Base-by-base conservation (phyloP, 495 filamentous ascomycete species). In the Cercophora samala region DNA sequence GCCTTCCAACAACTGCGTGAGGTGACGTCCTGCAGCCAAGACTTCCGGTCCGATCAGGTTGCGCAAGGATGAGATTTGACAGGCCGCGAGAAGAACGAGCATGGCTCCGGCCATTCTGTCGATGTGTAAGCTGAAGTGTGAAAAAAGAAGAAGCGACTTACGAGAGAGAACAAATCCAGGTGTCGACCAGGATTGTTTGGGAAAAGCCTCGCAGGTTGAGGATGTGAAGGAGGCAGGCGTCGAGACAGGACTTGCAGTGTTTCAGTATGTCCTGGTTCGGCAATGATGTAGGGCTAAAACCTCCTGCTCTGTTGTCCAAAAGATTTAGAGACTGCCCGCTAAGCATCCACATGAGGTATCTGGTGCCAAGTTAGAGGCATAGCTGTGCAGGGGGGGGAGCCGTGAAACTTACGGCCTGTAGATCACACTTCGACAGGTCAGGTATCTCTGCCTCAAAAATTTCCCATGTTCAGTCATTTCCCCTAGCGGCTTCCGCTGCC, bases 141-240 rank as follows among this genome's bases (percentile, higher is more conserved):
- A 21, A 4, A 25, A 13, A 29, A 5, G 62, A 1, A 17, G 58
- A 46, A 3, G 26, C 9, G 52, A 62, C 22, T 66, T 71, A 81
- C 81, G 78, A 81, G 13, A 83, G 68, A 11, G 81, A 79, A 64
- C 80, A 83, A 25, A 82, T 81, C 81, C 81, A 83, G 0, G 81
- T 80, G 67, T 83, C 81, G 1, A 83, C 73, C 72, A 82, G 64
- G 8, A 82, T 69, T 0, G 80, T 82, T 60, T 83, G 79, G 0
- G 72, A 68, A 54, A 82, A 76, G 4, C 70, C 73, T 22, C 73
- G 66, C 15, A 82, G 59, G 62, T 82, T 79, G 65, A 77, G 62
- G 1, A 80, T 77, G 61, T 83, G 80, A 24, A 81, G 61, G 21
- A 75, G 74, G 67, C 78, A 81, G 6, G 80, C 78, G 32, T 78